phyloP scores from a whole-genome alignment of 495 filamentous ascomycete genomes.

The Penicillium atrosanguineum region DNA sequence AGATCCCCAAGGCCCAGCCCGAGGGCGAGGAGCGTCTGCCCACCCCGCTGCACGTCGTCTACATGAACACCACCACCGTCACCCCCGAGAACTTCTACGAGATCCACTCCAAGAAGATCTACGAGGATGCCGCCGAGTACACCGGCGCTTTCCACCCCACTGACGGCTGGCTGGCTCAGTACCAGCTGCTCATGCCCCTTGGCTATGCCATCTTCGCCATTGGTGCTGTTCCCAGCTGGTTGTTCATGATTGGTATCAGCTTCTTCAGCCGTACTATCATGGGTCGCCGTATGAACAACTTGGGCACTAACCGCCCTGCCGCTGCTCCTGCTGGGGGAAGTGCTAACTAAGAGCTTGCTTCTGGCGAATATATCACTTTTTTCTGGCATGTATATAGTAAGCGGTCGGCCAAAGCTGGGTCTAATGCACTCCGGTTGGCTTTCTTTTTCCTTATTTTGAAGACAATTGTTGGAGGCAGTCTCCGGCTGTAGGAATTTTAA shows the following conservation, averaged over 20 bases:
- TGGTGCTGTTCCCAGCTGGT: conserved; percentile 62
- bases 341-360: conserved; percentile 22
- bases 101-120: conserved; percentile 62
- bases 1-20: conserved; percentile 58
- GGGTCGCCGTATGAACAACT: conserved; percentile 46
- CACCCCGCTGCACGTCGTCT: conserved; percentile 53
- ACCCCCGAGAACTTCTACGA: conserved; percentile 60
- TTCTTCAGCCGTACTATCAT: conserved; percentile 81
- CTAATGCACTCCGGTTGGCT: conserved; percentile 17
- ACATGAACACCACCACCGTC: conserved; percentile 64
- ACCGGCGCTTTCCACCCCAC: conserved; percentile 80
- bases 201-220: conserved; percentile 67
- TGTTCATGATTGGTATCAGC: conserved; percentile 76
- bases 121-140: conserved; percentile 52
- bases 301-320: conserved; percentile 26
- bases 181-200: conserved; percentile 59
- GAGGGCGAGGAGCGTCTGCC: conserved; percentile 36
- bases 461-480: background rate
- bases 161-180: conserved; percentile 66
- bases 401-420: conserved; percentile 9
- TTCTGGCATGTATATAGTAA: conserved; percentile 27
- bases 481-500: conserved; percentile 6
- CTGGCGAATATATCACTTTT: conserved; percentile 3
- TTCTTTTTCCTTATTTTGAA: background rate
- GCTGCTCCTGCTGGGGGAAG: conserved; percentile 24